Evolutionary conservation across 371 early-diverging fungal genomes (phyloP), one percentile per base, ranked within the genome.

Genomic region (Choanephora cucurbitarum): DNA sequence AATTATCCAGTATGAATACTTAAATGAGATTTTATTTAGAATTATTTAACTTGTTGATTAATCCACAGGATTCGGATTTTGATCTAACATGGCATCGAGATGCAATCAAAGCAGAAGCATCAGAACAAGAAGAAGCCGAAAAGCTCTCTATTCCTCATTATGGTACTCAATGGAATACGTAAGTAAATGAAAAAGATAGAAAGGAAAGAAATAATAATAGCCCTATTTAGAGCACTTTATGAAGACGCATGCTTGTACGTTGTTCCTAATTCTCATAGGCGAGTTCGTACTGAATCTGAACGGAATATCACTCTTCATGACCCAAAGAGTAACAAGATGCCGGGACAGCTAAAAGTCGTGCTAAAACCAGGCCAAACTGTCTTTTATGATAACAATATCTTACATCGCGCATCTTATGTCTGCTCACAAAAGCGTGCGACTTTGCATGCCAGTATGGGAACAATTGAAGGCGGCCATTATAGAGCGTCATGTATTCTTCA

Each of bases 81-180:
- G 77, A 74, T 55, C 67, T 82, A 43, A 77, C 73, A 18, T 82
- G 80, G 80, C 82, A 82, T 49, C 66, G 82, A 18, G 82, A 82
- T 70, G 73, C 76, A n/a, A 57, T 79, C 34, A 61, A 70, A 34
- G 76, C 76, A 15, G 74, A 76, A 31, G 72, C 75, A 9, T 49
- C 68, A 1, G 72, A 62, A 28, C 73, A 77, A 31, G 69, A 73
- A 43, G 82, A 82, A 45, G 33, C 51, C 2, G 72, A 72, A 32
- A 72, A 67, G 39, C 67, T 82, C 28, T 60, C 54, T 1, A 76
- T 79, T 39, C 80, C 82, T 15, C 80, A 79, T 56, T 77, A 79
- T 54, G 82, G 80, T 28, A 82, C 82, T 8, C 82, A 82, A 60
- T 82, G 82, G 82, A 82, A 82, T 58, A 79, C 80, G 67, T 62